A percentile compares a stretch with the other conserved stretches of the same genome.
phyloP scores from a whole-genome alignment of 495 filamentous ascomycete species.

The Hypoxylon trugodes region DNA sequence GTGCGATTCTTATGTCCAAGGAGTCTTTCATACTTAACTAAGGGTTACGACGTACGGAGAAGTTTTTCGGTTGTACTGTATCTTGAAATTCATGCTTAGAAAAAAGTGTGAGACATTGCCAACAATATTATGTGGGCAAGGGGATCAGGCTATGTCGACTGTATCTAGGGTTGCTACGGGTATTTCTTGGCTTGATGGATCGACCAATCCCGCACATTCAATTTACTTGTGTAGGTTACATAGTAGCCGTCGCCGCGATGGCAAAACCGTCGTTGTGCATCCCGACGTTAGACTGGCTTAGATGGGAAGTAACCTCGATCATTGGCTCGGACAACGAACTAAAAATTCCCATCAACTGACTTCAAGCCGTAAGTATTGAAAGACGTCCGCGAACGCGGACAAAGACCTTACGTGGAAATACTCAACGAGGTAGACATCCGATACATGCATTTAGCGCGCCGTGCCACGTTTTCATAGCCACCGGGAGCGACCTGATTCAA shows the following conservation, averaged over 20 bases:
- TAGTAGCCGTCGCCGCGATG: constrained; percentile 18
- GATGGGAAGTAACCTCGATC: constrained; percentile 30
- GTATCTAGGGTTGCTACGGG: constrained; percentile 13
- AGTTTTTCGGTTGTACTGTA: not conserved
- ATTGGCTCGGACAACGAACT: constrained; percentile 20
- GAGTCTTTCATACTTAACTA: not conserved
- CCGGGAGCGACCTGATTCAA: not conserved
- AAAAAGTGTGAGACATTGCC: not conserved
- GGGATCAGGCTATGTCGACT: not conserved
- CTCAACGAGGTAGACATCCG: constrained; percentile 18
- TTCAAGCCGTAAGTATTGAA: constrained; percentile 3
- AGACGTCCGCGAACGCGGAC: not conserved
- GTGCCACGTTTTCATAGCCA: constrained; percentile 35
- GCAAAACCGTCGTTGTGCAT: constrained; percentile 26
- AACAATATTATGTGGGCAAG: not conserved
- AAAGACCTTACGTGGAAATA: constrained; percentile 9
- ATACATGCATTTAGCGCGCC: constrained; percentile 19
- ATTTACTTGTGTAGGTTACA: constrained; percentile 27
- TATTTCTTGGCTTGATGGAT: constrained; percentile 25
- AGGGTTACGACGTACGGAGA: not conserved
- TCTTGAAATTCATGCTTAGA: not conserved
- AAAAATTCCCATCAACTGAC: constrained; percentile 18
- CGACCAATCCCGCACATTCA: constrained; percentile 20
- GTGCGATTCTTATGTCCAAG: not conserved
- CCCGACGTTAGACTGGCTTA: constrained; percentile 35